These are phyloP conservation scores for Acacia confusa DNA, from an alignment of 306 rosid genomes.

Conservation along the genomic window DNA sequence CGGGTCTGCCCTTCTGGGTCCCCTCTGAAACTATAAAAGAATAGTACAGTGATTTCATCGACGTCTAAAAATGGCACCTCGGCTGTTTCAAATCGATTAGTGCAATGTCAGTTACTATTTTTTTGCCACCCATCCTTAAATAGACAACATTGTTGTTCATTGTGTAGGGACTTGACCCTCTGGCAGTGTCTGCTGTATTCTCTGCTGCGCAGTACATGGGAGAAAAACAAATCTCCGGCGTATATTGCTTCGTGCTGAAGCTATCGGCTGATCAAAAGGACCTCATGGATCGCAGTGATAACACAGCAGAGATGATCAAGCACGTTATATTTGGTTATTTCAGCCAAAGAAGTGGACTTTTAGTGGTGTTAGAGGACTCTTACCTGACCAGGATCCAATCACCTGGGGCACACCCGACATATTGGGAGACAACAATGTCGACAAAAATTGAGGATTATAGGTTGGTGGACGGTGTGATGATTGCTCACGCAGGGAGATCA, in stretches of 20 bases:
- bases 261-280: conserved; percentile 76
- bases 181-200: conserved; percentile 77
- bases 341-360: conserved; percentile 81
- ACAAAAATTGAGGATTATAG: conserved; percentile 76
- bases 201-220: conserved; percentile 82
- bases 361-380: conserved; percentile 76
- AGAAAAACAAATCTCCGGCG: conserved; percentile 66
- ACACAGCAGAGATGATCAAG: conserved; percentile 92
- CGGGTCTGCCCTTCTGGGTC: conserved; percentile 7
- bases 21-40: background rate
- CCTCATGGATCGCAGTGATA: conserved; percentile 72
- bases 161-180: conserved; percentile 84
- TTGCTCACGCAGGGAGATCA: conserved; percentile 78
- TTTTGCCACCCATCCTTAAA: background rate
- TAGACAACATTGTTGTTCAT: background rate
- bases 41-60: background rate
- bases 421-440: conserved; percentile 96
- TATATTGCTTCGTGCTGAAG: conserved; percentile 77
- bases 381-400: conserved; percentile 86
- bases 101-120: conserved; percentile 10
- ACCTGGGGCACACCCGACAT: conserved; percentile 75
- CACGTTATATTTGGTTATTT: conserved; percentile 84
- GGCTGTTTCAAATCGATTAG: background rate
- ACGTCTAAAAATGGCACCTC: background rate
- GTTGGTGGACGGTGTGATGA: conserved; percentile 71